Conservation (phyloP, 2,329 filamentous ascomycete species). For the Claviceps sp. region DNA sequence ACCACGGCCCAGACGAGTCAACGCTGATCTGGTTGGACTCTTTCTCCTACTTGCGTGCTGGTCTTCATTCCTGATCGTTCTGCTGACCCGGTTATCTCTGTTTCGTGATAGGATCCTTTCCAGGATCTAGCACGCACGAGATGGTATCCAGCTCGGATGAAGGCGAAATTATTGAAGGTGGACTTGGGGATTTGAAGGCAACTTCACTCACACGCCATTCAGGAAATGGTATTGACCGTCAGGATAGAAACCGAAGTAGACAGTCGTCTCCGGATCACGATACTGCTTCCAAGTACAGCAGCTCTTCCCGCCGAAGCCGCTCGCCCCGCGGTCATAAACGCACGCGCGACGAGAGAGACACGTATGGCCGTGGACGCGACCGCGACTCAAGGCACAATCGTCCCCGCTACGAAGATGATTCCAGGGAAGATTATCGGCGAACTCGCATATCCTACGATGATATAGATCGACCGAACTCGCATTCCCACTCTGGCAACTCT, state of each 20-base stretch:
- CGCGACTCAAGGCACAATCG: conserved; percentile 47
- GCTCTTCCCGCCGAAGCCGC: conserved; percentile 33
- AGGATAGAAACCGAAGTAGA: conserved; percentile 63
- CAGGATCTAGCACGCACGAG: conserved; percentile 9
- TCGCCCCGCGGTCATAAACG: conserved; percentile 58
- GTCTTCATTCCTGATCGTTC: conserved; percentile 15
- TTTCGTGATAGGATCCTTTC: conserved; percentile 4
- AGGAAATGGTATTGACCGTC: conserved; percentile 82
- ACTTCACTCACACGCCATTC: conserved; percentile 66
- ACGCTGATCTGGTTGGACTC: conserved; percentile 30
- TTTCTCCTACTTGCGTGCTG: conserved; percentile 20
- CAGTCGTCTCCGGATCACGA: conserved; percentile 43
- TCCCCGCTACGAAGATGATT: conserved; percentile 46
- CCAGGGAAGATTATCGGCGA: conserved; percentile 32
- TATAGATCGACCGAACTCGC: conserved; percentile 36
- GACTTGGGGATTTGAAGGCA: conserved; percentile 60
- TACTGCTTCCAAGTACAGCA: conserved; percentile 28
- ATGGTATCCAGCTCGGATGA: conserved; percentile 59
- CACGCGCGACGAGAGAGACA: conserved; percentile 47
- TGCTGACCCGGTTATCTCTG: conserved; percentile 21
- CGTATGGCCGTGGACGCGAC: conserved; percentile 29
- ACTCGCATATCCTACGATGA: conserved; percentile 41
- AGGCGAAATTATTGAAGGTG: conserved; percentile 72
- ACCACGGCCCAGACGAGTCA: conserved; percentile 22
- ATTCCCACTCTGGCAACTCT: background rate